phyloP scores from a whole-genome alignment of 352 stramenopile genomes.

The Phytopythium aichiense region DNA sequence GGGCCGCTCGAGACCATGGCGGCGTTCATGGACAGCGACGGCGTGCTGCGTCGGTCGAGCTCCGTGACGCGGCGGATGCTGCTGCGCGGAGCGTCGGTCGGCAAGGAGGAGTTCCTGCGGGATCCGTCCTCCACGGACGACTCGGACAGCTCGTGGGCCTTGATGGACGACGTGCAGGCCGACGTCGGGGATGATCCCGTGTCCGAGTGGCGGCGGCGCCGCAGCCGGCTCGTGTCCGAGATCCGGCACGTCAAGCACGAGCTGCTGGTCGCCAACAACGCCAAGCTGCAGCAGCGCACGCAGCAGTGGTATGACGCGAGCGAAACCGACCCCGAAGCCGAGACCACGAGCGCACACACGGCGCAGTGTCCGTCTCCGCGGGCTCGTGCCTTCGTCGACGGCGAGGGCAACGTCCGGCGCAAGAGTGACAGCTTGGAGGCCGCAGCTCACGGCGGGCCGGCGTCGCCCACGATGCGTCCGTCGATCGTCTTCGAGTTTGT shows the following conservation, averaged over 20 bases:
- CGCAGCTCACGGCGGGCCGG: neutral
- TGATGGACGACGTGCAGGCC: neutral
- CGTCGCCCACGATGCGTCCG: conserved; percentile 8
- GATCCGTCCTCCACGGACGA: neutral
- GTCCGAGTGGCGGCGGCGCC: conserved; percentile 13
- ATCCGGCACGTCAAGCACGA: conserved; percentile 19
- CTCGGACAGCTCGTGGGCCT: neutral
- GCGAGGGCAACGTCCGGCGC: conserved; percentile 29
- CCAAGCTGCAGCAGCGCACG: conserved; percentile 15
- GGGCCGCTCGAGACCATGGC: conserved; percentile 16
- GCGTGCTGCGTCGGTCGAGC: conserved; percentile 27
- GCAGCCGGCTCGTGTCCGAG: conserved; percentile 17
- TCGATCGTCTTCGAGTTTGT: conserved; percentile 29
- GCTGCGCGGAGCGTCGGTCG: conserved; percentile 14
- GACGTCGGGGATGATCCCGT: neutral
- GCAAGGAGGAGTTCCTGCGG: conserved; percentile 14
- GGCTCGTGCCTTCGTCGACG: conserved; percentile 25
- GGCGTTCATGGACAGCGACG: conserved; percentile 32
- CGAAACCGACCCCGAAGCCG: conserved; percentile 21
- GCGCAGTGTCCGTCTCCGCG: conserved; percentile 18
- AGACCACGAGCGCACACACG: conserved; percentile 27
- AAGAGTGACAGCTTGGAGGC: conserved; percentile 8
- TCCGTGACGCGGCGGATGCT: conserved; percentile 15
- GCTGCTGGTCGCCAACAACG: conserved; percentile 18
- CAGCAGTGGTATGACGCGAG: conserved; percentile 27